These are phyloP conservation scores for Trametes pubescens DNA, from an alignment of 1,284 basidiomycete species.

Conservation along the genomic window DNA sequence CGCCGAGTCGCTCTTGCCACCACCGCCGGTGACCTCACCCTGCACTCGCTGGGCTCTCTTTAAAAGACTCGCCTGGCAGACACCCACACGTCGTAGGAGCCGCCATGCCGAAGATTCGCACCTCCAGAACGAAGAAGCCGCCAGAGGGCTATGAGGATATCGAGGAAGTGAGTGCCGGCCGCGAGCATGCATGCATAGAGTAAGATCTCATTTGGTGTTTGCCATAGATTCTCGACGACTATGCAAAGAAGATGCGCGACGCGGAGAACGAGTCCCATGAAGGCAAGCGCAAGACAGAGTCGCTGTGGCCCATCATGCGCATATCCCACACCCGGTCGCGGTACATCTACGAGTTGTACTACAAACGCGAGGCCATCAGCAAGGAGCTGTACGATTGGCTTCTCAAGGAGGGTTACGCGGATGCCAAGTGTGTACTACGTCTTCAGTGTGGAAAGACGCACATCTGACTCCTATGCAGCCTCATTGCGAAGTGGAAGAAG, in stretches of 20 bases:
- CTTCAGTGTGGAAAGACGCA: neutral
- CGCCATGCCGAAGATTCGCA: slow-evolving; percentile 94
- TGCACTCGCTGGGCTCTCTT: neutral
- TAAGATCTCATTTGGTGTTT: neutral
- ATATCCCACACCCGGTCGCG: slow-evolving; percentile 95
- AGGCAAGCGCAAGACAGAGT: slow-evolving; percentile 96
- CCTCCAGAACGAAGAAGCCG: slow-evolving; percentile 92
- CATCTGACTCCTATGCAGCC: slow-evolving; percentile 54
- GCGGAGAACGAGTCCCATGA: slow-evolving; percentile 98
- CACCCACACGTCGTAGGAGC: neutral
- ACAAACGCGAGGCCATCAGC: slow-evolving; percentile 96
- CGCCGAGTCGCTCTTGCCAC: slow-evolving; percentile 16
- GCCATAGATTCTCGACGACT: slow-evolving; percentile 87
- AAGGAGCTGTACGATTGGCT: slow-evolving; percentile 98
- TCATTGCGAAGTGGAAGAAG: slow-evolving; percentile 99
- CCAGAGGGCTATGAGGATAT: slow-evolving; percentile 99
- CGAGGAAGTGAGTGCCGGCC: slow-evolving; percentile 63
- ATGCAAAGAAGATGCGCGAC: slow-evolving; percentile 96
- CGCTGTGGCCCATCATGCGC: slow-evolving; percentile 99
- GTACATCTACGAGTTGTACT: slow-evolving; percentile 99
- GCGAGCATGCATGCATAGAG: neutral
- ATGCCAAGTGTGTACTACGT: slow-evolving; percentile 84
- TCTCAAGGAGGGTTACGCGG: slow-evolving; percentile 96
- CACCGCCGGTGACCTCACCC: slow-evolving; percentile 13
- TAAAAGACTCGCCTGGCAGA: neutral